phyloP scores from a whole-genome alignment of 2,329 filamentous ascomycete species.

The Colletotrichum melonis region DNA sequence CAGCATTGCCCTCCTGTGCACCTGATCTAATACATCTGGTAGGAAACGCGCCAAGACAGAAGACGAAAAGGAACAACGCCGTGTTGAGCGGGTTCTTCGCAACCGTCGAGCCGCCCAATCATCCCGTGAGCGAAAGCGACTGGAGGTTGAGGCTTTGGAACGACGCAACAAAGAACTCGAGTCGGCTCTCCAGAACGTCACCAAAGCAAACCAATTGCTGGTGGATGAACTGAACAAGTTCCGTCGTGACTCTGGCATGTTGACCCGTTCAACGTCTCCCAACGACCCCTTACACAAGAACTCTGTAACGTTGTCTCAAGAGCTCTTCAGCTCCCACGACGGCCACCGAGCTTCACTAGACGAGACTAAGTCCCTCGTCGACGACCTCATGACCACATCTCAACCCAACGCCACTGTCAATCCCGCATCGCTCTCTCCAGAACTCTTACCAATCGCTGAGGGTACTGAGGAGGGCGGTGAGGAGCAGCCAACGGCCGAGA shows the following conservation, averaged over 20 bases:
- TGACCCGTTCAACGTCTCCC: constrained; percentile 53
- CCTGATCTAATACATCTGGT: constrained; percentile 32
- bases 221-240: constrained; percentile 63
- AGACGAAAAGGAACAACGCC: constrained; percentile 97
- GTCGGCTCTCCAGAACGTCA: constrained; percentile 68
- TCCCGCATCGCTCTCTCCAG: constrained; percentile 70
- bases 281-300: constrained; percentile 56
- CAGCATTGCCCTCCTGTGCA: neutral
- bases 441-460: constrained; percentile 64
- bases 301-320: constrained; percentile 68
- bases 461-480: constrained; percentile 44
- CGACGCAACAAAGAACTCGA: constrained; percentile 78
- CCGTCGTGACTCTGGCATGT: constrained; percentile 55
- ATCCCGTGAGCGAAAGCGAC: constrained; percentile 91
- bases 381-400: constrained; percentile 56
- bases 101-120: constrained; percentile 97
- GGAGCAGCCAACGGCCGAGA: constrained; percentile 41
- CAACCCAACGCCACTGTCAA: constrained; percentile 64
- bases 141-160: constrained; percentile 88
- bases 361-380: constrained; percentile 50
- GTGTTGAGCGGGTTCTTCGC: constrained; percentile 95
- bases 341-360: constrained; percentile 45
- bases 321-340: constrained; percentile 65
- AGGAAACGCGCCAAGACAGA: constrained; percentile 98
- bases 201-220: constrained; percentile 62